Base-by-base conservation (phyloP, 1,139 yeast species). In the Nakaseomyces uthaithaninus region DNA sequence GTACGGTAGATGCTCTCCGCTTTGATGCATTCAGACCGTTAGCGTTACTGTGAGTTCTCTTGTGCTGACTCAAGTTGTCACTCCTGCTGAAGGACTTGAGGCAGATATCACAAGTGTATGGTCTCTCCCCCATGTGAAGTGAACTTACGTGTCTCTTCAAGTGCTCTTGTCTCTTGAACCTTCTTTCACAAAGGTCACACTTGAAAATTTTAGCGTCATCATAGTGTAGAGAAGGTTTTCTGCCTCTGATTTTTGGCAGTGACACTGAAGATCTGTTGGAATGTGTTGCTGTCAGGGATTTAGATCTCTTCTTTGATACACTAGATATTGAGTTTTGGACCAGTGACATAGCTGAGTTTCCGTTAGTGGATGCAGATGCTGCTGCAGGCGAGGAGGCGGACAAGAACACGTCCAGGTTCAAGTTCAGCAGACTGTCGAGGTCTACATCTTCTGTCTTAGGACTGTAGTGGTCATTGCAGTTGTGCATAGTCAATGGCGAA, bases 131-230 rank as follows among this genome's bases (percentile, higher is more conserved):
- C 17, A 89, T 80, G 55, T 78, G 84, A 48, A 82, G 68, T 12
- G 86, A 77, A 45, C 91, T 68, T 56, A 78, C 75, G 55, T 82
- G 94, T 45, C 94, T 70, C 57, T 80, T 80, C 50, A 83, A 64
- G 60, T 83, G 94, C 55, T 83, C 94, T 57, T 80, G 86, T 49
- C 93, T 72, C 54, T 79, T 76, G 64, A 83, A 83, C 42, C 81
- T 62, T 52, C 82, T 65, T 37, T 74, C 69, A 53, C 85, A 78
- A 30, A 51, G 53, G 5, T 60, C 62, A 48, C 67, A 67, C 20
- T 58, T 66, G 51, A 56, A 66, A 27, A 59, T 63, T 45, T 64
- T 64, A 1, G 63, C 44, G 8, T 63, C 59, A 42, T 64, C 67
- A 15, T 51, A 47, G 15, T 61, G 61, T 31, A 63, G 46, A 8